phyloP scores from a whole-genome alignment of 2,329 filamentous ascomycete genomes.

The Meredithiella fracta region DNA sequence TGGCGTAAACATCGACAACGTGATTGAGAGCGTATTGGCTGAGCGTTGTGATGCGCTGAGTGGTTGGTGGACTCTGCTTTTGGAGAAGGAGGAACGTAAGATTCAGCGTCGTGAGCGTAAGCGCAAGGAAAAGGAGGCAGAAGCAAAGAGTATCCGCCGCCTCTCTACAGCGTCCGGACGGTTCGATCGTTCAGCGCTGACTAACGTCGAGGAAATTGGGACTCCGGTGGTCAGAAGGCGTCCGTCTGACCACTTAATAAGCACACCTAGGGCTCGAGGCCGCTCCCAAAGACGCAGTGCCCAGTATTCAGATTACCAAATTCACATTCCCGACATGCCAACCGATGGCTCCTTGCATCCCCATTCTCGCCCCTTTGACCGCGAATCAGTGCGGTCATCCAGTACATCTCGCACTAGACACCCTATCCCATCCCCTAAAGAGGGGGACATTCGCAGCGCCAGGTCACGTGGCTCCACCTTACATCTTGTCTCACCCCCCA shows the following conservation, averaged over 20 bases:
- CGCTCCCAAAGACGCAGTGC: conserved; percentile 61
- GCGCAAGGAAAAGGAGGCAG: conserved; percentile 66
- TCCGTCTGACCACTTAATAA: conserved; percentile 25
- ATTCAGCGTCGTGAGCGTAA: conserved; percentile 64
- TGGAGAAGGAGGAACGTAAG: conserved; percentile 91
- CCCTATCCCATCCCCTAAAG: conserved; percentile 72
- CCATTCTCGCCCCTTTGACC: conserved; percentile 55
- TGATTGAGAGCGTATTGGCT: conserved; percentile 83
- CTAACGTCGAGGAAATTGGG: conserved; percentile 54
- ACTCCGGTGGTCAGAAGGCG: conserved; percentile 18
- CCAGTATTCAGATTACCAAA: conserved; percentile 47
- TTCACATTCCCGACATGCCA: conserved; percentile 28
- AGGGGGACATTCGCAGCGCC: conserved; percentile 50
- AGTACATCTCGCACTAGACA: conserved; percentile 64
- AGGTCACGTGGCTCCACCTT: conserved; percentile 69
- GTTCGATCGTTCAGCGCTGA: conserved; percentile 61
- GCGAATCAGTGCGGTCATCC: conserved; percentile 56
- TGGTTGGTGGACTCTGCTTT: conserved; percentile 88
- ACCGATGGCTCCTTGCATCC: conserved; percentile 22
- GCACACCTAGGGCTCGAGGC: conserved; percentile 52
- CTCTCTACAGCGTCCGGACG: conserved; percentile 82
- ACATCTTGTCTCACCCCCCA: conserved; percentile 59
- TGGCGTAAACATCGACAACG: conserved; percentile 82
- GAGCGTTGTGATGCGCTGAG: conserved; percentile 80
- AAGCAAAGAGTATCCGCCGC: conserved; percentile 62